A percentile compares a stretch with the other conserved stretches of the same genome.
These are phyloP conservation scores for Backusella tuberculispora DNA, from an alignment of 192 early-diverging fungal genomes.

Conservation along the genomic window DNA sequence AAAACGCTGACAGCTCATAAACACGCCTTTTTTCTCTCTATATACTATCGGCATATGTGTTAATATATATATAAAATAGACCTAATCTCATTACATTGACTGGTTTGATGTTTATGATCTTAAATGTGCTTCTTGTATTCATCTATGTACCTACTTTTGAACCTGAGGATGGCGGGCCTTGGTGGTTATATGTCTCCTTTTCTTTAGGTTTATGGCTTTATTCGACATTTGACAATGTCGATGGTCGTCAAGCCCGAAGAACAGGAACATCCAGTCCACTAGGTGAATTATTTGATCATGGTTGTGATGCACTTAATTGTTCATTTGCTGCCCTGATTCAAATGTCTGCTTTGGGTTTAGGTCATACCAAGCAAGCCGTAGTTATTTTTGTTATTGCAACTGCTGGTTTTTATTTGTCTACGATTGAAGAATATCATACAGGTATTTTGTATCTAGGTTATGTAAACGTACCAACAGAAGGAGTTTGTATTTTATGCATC, in stretches of 20 bases:
- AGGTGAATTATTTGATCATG: conserved; percentile 96
- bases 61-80: conserved; percentile 34
- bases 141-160: conserved; percentile 74
- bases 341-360: conserved; percentile 21
- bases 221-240: conserved; percentile 88
- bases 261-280: conserved; percentile 86
- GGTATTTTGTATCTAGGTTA: conserved; percentile 81
- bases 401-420: conserved; percentile 78
- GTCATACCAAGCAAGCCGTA: conserved; percentile 22
- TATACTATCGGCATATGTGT: background rate
- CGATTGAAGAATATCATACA: conserved; percentile 94
- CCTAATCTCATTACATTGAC: conserved; percentile 91
- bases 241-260: conserved; percentile 92
- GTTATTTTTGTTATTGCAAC: conserved; percentile 37
- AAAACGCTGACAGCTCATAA: too few relatives aligned
- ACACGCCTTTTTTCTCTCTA: too few relatives aligned
- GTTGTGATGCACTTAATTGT: conserved; percentile 49
- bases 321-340: conserved; percentile 38
- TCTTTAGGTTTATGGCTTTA: conserved; percentile 84
- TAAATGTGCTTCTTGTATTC: conserved; percentile 70
- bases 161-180: conserved; percentile 56
- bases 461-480: conserved; percentile 87
- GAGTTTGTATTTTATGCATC: conserved; percentile 67
- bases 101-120: conserved; percentile 80
- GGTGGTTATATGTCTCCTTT: conserved; percentile 83